Percentiles rank a stretch among this genome's conserved stretches.
These are phyloP conservation scores for Grosmannia huntii DNA, from an alignment of 2,329 filamentous ascomycete genomes.

Conservation along the genomic window DNA sequence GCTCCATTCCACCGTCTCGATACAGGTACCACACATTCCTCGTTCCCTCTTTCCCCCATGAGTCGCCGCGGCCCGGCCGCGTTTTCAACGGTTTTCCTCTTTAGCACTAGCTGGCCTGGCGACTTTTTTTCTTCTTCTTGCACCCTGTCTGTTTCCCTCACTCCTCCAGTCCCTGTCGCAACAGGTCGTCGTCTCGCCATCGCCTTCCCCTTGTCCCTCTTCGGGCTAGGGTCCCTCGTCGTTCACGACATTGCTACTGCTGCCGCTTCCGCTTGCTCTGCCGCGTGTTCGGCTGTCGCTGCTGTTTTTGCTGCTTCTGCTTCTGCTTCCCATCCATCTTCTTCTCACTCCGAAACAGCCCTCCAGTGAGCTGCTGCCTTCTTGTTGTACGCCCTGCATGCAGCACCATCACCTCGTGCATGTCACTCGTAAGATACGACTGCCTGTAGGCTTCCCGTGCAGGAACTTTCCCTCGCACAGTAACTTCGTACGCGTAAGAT, in stretches of 20 bases:
- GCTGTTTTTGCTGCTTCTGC: not conserved
- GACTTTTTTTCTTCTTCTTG: not conserved
- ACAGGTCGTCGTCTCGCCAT: not conserved
- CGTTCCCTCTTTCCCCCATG: not conserved
- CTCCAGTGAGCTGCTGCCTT: no score
- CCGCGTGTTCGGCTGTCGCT: no score
- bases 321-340: not conserved
- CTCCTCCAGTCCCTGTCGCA: not conserved
- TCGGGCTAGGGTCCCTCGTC: not conserved
- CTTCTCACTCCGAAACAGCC: no score
- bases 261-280: no score
- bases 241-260: not conserved
- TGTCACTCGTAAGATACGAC: not conserved
- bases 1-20: not conserved
- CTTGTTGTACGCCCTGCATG: no score
- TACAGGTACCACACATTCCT: not conserved
- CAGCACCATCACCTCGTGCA: not conserved
- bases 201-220: not conserved
- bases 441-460: not conserved
- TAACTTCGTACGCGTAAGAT: not conserved
- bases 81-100: slow-evolving; percentile 11
- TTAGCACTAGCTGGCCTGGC: not conserved
- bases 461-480: not conserved
- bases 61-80: slow-evolving; percentile 7
- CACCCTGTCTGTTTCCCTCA: not conserved